Conservation (phyloP, 345 rosid species). For the Salix purpurea region DNA sequence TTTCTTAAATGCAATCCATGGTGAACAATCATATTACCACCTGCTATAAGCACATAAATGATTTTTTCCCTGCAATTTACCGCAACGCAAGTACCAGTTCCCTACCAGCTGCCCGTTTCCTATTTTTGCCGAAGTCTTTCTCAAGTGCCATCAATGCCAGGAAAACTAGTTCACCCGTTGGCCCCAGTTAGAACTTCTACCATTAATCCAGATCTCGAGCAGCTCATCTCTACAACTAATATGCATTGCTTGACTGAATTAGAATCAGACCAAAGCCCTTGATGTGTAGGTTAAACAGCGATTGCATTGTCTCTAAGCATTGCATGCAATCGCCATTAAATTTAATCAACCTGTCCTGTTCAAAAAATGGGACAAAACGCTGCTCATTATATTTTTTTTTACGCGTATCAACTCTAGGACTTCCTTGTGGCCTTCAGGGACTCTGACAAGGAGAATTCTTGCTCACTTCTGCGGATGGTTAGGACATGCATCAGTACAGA, state of each 20-base stretch:
- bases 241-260: neutral
- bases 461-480: neutral
- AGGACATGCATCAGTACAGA: neutral
- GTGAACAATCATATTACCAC: neutral
- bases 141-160: neutral
- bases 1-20: neutral
- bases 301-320: neutral
- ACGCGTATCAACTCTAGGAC: neutral
- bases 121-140: neutral
- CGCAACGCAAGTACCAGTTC: neutral
- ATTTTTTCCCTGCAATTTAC: neutral
- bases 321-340: neutral
- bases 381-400: neutral
- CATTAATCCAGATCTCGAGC: too few relatives aligned
- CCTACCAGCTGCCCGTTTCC: neutral
- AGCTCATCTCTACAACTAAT: neutral
- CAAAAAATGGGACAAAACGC: neutral
- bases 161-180: neutral
- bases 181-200: neutral
- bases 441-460: neutral
- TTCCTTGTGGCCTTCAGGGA: too few relatives aligned
- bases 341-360: neutral
- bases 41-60: neutral
- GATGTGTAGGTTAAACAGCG: neutral
- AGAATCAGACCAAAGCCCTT: neutral